Evolutionary conservation across 139 green algal species (phyloP).

Genomic region (Tetratostichococcus sp.): DNA sequence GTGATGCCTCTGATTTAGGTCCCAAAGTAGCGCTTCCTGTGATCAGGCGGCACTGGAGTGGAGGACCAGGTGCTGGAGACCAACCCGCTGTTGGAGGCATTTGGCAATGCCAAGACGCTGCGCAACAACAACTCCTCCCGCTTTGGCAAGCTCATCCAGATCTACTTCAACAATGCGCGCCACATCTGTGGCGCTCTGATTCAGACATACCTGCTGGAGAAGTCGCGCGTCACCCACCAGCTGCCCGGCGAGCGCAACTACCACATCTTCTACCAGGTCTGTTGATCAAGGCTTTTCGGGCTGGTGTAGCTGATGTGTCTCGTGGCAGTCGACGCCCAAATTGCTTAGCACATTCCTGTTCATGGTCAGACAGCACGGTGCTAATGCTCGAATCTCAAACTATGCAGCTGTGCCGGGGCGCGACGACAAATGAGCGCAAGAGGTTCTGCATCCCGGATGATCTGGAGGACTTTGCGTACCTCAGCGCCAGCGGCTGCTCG

Average conservation of each 20-base stretch:
- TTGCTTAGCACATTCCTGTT: too few species aligned
- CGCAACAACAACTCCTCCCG: slow-evolving; percentile 90
- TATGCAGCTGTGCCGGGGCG: slow-evolving; percentile 70
- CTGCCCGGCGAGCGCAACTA: slow-evolving; percentile 75
- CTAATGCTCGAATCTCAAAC: too few species aligned
- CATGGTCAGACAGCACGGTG: too few species aligned
- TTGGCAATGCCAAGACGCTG: slow-evolving; percentile 94
- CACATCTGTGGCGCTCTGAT: slow-evolving; percentile 73
- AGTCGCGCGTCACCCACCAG: slow-evolving; percentile 55
- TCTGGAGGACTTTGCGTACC: slow-evolving; percentile 51
- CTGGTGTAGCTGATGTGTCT: neutral
- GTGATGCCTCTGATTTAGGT: too few species aligned
- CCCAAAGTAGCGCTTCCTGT: too few species aligned
- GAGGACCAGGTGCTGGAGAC: slow-evolving; percentile 73
- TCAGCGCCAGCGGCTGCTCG: slow-evolving; percentile 48
- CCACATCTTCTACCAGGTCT: slow-evolving; percentile 92
- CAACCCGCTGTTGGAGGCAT: slow-evolving; percentile 92
- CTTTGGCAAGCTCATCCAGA: slow-evolving; percentile 91
- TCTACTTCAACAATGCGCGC: slow-evolving; percentile 68
- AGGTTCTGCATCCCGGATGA: slow-evolving; percentile 27
- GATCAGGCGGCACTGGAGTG: slow-evolving; percentile 24
- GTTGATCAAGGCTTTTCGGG: too few species aligned
- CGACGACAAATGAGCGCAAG: slow-evolving; percentile 38
- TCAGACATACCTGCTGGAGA: slow-evolving; percentile 92
- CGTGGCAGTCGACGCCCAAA: too few species aligned